phyloP scores from a whole-genome alignment of 2,329 filamentous ascomycete genomes.

The Cytospora leucostoma region DNA sequence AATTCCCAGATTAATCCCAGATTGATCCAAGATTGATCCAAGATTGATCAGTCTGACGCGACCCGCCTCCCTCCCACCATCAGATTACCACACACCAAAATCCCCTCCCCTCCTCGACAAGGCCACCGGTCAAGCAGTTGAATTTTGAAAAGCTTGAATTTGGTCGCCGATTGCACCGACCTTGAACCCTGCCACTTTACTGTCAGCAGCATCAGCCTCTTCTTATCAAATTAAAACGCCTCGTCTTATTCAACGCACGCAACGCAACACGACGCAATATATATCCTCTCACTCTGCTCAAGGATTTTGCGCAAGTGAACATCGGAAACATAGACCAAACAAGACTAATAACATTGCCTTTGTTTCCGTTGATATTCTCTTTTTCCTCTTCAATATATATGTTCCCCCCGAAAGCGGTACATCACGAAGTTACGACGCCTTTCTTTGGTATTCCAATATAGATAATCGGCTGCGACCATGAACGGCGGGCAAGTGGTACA shows the following conservation, averaged over 20 bases:
- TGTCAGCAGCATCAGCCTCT: constrained; percentile 10
- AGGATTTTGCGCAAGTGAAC: background rate
- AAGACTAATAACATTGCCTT: background rate
- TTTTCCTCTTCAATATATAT: background rate
- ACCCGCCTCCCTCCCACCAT: constrained; percentile 1
- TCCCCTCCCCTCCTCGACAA: background rate
- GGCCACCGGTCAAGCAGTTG: background rate
- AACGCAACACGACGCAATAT: background rate
- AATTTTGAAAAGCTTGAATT: constrained; percentile 18
- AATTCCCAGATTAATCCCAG: background rate
- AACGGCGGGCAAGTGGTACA: constrained; percentile 23
- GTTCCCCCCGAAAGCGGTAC: background rate
- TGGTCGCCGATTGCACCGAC: constrained; percentile 17
- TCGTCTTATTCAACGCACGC: constrained; percentile 1
- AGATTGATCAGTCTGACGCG: background rate
- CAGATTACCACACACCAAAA: background rate
- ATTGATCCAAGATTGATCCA: background rate
- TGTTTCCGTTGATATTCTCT: background rate
- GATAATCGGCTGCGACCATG: constrained; percentile 16
- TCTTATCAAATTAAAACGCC: background rate
- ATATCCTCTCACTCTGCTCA: background rate
- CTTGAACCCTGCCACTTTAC: constrained; percentile 4
- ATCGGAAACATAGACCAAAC: background rate
- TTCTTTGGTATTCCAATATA: constrained; percentile 2
- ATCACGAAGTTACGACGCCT: background rate